Evolutionary conservation across 1,139 yeast species (phyloP), one percentile per base, ranked within the genome.

Genomic region (Geotrichum restrictum): DNA sequence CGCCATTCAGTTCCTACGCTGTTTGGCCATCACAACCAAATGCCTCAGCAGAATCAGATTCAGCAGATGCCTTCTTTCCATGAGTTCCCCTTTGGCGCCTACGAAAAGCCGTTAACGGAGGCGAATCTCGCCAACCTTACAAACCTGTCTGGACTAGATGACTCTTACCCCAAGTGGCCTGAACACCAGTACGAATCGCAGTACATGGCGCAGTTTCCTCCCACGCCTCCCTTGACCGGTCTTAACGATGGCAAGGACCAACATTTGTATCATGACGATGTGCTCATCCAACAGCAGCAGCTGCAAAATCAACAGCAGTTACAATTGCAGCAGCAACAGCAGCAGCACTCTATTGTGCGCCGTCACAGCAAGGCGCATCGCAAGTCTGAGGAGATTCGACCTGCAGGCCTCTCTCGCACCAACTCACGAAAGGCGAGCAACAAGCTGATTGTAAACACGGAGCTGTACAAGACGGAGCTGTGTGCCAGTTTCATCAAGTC

Each of bases 381-480:
- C 27, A 40, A 41, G 34, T 27, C 34, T 24, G 31, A 38, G 4
- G 47, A 45, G 14, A 27, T 38, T 11, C 31, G 36, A 22, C 27
- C 18, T 42, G 10, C 27, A 32, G 16, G 16, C 37, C 22, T 27
- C 44, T 34, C 38, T 19, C 29, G 39, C 44, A 21, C 53, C 49
- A 32, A 54, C 42, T 43, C 55, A 31, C 33, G 32, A 53, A 45
- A 38, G 53, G 37, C 37, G 19, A 13, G 16, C n/a, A 11, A n/a
- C 16, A 21, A 19, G 31, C 18, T 71, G 21, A 64, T 68, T 41
- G 77, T 83, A 55, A 86, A 85, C 66, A 83, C 86, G 49, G 85
- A 80, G 58, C 75, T 89, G 48, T 89, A 88, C 77, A 89, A 89
- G 73, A 89, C 97, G 0, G 97, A 89, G 69, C 76, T 89, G 56